Base-by-base conservation (phyloP, 208 protist genomes). In the Trypanosoma mega region DNA sequence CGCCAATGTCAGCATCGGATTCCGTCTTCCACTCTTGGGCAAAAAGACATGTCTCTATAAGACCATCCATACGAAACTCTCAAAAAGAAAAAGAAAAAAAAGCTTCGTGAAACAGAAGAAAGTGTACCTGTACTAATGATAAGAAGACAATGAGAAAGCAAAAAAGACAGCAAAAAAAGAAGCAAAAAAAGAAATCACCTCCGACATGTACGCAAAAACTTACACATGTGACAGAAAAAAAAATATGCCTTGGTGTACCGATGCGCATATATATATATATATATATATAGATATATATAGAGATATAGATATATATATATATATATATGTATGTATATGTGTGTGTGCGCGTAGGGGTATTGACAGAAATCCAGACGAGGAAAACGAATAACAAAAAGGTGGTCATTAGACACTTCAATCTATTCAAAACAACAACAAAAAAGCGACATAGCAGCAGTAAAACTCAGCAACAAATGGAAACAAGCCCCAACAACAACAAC, bases 11-110 rank as follows among this genome's bases (percentile, higher is more conserved):
- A 34, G 49, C 50, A 23, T 65, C 34, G 21, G 63, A 55, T 16
- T 54, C 58, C 51, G 14, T 39, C 51, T 46, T 43, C 65, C 65
- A 72, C 16, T 63, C 56, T 31, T 31, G 62, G 16, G 6, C 48
- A 21, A 72, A 72, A 16, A 72, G 11, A 47, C 55, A 64, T 30
- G 14, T 45, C 12, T 64, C 49, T 29, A 72, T 27, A 36, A 72
- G 39, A 46, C 12, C 24, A 8, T 64, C 51, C 65, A 72, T 72
- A 1, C 29, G n/a, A 16, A 33, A 31, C 7, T 21, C 16, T 8
- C 9, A 43, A 3, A 6, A n/a, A 39, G 41, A 23, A 2, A 23
- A 20, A 6, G 21, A 23, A 34, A 50, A 39, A 41, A 12, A 12
- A 21, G 18, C 11, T 50, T n/a, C 12, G 50, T 37, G 31, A 4